Conservation (phyloP, 129 eudicot genomes). For the Ambrosia artemisiifolia region DNA sequence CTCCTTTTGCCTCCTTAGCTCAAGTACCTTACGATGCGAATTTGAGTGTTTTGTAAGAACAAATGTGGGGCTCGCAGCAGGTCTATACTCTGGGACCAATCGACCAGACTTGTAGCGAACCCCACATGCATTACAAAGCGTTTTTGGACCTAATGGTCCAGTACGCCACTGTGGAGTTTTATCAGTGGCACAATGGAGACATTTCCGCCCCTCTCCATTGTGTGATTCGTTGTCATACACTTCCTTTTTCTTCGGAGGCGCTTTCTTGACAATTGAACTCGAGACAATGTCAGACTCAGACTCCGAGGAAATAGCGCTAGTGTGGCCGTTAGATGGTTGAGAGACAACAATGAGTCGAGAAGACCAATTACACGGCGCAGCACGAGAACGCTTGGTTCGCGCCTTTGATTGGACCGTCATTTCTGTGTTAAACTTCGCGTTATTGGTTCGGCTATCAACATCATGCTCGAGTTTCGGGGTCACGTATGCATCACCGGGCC, state of each 20-base stretch:
- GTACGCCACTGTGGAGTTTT: slow-evolving; percentile 98
- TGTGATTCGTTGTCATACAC: slow-evolving; percentile 13
- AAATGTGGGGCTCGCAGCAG: slow-evolving; percentile 92
- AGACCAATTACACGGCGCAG: slow-evolving; percentile 74
- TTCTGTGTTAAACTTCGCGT: slow-evolving; percentile 37
- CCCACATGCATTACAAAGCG: slow-evolving; percentile 89
- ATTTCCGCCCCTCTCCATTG: slow-evolving; percentile 56
- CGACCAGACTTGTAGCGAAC: slow-evolving; percentile 87
- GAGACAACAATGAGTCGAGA: slow-evolving; percentile 53
- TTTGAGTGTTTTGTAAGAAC: slow-evolving; percentile 74
- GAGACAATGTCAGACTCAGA: slow-evolving; percentile 45
- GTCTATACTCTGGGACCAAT: slow-evolving; percentile 87
- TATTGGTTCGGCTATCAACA: slow-evolving; percentile 3
- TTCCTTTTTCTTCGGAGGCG: slow-evolving; percentile 42
- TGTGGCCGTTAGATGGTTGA: slow-evolving; percentile 16
- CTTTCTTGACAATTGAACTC: slow-evolving; percentile 29
- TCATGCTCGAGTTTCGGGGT: slow-evolving; percentile 35
- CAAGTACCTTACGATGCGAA: slow-evolving; percentile 84
- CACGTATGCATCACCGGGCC: slow-evolving; percentile 24
- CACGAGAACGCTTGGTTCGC: slow-evolving; percentile 84
- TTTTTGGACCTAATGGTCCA: slow-evolving; percentile 93
- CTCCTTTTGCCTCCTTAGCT: slow-evolving; percentile 82
- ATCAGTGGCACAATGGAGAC: slow-evolving; percentile 89
- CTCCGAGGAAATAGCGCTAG: slow-evolving; percentile 26
- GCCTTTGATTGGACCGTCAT: slow-evolving; percentile 75